These are phyloP conservation scores for Xylaria multiplex DNA, from an alignment of 2,329 filamentous ascomycete genomes.

Conservation along the genomic window DNA sequence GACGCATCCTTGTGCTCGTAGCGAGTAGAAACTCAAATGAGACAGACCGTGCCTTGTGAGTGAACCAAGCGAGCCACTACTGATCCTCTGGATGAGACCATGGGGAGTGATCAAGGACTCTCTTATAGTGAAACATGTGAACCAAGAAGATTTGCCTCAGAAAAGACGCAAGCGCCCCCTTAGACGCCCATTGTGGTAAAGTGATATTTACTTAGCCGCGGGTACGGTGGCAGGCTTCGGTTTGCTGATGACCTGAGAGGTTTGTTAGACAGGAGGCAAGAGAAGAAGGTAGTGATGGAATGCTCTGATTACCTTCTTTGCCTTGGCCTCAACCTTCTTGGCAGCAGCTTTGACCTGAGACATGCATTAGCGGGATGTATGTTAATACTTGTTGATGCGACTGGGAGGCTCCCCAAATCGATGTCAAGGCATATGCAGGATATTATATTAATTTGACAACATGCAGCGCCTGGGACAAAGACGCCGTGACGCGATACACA, in stretches of 20 bases:
- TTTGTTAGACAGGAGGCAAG: conserved; percentile 13
- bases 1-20: conserved; percentile 8
- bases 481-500: not conserved
- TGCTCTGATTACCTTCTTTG: conserved; percentile 43
- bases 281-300: not conserved
- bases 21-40: conserved; percentile 1
- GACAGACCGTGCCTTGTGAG: conserved; percentile 12
- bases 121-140: not conserved
- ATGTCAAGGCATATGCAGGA: not conserved
- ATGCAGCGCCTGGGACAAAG: not conserved
- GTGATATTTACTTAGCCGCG: conserved; percentile 37
- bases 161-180: not conserved
- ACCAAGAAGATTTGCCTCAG: not conserved
- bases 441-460: not conserved
- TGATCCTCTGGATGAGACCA: conserved; percentile 7
- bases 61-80: conserved; percentile 21
- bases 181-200: not conserved
- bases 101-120: conserved; percentile 7
- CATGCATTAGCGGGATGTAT: conserved; percentile 36
- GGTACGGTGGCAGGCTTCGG: conserved; percentile 40
- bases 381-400: conserved; percentile 4
- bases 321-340: conserved; percentile 47
- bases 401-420: conserved; percentile 1
- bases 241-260: conserved; percentile 39
- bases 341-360: conserved; percentile 47